Evolutionary conservation across 441 rosid species (phyloP).

Genomic region (Syzygium malaccense): DNA sequence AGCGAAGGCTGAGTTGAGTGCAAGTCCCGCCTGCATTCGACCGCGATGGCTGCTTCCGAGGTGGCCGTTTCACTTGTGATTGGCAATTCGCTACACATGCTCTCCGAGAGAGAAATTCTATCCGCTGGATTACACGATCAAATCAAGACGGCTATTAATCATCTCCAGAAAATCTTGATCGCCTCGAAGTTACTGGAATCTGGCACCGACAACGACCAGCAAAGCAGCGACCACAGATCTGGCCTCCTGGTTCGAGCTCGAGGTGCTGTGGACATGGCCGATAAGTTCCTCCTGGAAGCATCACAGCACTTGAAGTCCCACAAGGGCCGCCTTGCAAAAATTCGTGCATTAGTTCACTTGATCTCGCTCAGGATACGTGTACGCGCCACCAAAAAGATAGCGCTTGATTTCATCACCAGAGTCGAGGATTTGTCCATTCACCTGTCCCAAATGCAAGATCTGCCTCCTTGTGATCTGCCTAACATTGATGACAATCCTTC

Average conservation of each 20-base stretch:
- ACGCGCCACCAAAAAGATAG: neutral
- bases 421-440: neutral
- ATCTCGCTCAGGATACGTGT: neutral
- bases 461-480: neutral
- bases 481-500: neutral
- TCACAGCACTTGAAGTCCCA: neutral
- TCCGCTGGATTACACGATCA: rapidly evolving
- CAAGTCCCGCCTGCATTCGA: neutral
- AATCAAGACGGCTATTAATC: rapidly evolving
- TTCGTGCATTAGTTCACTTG: neutral
- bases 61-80: neutral
- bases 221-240: neutral
- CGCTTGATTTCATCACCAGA: neutral
- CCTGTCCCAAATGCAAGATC: neutral
- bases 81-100: neutral
- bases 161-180: neutral
- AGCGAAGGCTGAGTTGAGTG: neutral
- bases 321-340: neutral
- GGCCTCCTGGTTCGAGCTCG: rapidly evolving
- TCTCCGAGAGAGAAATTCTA: neutral
- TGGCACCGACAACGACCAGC: neutral
- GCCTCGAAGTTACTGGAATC: neutral
- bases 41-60: neutral
- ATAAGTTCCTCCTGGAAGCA: neutral
- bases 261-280: rapidly evolving